Percentiles rank a stretch among this genome's conserved stretches.
These are phyloP conservation scores for Colletotrichum sp. DNA, from an alignment of 2,329 filamentous ascomycete genomes.

Conservation along the genomic window DNA sequence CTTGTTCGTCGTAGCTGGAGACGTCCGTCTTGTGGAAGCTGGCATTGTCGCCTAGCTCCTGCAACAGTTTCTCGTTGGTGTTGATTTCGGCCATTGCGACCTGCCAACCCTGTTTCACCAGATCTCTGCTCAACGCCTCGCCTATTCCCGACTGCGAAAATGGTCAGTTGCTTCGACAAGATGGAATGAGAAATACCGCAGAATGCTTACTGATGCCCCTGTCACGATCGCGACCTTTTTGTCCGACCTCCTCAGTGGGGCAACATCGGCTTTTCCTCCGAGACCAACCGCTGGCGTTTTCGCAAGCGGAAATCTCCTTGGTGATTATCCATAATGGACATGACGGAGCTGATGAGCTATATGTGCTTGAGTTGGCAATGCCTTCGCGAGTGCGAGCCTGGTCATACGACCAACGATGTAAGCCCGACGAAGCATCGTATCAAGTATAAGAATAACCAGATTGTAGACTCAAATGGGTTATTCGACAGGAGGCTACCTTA, in stretches of 20 bases:
- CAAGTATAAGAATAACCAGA: background rate
- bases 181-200: rapidly evolving
- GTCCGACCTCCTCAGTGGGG: background rate
- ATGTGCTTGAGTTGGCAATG: background rate
- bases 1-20: slow-evolving; percentile 48
- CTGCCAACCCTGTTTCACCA: slow-evolving; percentile 28
- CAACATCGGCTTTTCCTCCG: background rate
- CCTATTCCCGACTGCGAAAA: slow-evolving; percentile 49
- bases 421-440: background rate
- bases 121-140: slow-evolving; percentile 38
- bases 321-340: background rate
- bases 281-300: background rate
- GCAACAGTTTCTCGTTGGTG: slow-evolving; percentile 27
- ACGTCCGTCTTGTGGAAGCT: slow-evolving; percentile 51
- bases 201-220: background rate
- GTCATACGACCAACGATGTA: background rate
- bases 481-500: background rate
- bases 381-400: background rate
- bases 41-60: slow-evolving; percentile 38
- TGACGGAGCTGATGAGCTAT: background rate
- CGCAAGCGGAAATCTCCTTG: rapidly evolving
- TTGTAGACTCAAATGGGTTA: background rate
- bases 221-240: background rate
- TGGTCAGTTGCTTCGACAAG: background rate
- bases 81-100: slow-evolving; percentile 45